Conservation (phyloP, 1,284 basidiomycete genomes). For the Rhodotorula sp. region DNA sequence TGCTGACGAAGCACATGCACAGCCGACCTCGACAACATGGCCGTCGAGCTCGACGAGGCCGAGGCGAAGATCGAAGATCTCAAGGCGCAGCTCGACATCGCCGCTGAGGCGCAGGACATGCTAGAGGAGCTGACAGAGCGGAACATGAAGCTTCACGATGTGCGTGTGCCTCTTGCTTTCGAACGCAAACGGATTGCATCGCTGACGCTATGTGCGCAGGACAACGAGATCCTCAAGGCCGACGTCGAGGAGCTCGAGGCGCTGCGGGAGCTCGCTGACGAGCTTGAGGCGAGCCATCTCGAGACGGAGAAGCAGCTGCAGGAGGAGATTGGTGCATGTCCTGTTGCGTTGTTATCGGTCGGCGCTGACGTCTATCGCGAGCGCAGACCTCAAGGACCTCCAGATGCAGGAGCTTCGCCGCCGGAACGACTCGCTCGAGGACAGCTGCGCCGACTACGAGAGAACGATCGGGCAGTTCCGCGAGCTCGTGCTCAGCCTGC, state of each 20-base stretch:
- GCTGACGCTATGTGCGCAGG: constrained; percentile 56
- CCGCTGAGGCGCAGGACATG: constrained; percentile 93
- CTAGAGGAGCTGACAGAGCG: constrained; percentile 93
- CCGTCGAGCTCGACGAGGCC: constrained; percentile 78
- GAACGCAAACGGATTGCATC: fast-evolving
- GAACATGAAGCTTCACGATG: constrained; percentile 86
- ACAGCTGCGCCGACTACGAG: constrained; percentile 79
- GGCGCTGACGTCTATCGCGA: background rate
- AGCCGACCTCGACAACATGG: constrained; percentile 77
- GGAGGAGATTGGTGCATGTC: constrained; percentile 74
- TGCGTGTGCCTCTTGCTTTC: constrained; percentile 48
- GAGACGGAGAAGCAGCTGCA: constrained; percentile 92
- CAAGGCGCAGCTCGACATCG: constrained; percentile 91
- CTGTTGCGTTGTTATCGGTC: background rate
- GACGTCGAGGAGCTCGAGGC: constrained; percentile 88
- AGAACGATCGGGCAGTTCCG: constrained; percentile 85
- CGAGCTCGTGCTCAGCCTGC: constrained; percentile 79
- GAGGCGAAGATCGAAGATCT: constrained; percentile 91
- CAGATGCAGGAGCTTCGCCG: constrained; percentile 68
- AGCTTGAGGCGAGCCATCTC: constrained; percentile 93
- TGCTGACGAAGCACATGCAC: constrained; percentile 2
- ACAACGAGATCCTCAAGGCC: constrained; percentile 93
- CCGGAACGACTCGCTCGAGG: constrained; percentile 70
- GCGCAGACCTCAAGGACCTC: constrained; percentile 68
- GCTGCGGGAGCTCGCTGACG: constrained; percentile 92